These are phyloP conservation scores for Tephrocybe sp. DNA, from an alignment of 768 basidiomycete genomes.

Conservation along the genomic window DNA sequence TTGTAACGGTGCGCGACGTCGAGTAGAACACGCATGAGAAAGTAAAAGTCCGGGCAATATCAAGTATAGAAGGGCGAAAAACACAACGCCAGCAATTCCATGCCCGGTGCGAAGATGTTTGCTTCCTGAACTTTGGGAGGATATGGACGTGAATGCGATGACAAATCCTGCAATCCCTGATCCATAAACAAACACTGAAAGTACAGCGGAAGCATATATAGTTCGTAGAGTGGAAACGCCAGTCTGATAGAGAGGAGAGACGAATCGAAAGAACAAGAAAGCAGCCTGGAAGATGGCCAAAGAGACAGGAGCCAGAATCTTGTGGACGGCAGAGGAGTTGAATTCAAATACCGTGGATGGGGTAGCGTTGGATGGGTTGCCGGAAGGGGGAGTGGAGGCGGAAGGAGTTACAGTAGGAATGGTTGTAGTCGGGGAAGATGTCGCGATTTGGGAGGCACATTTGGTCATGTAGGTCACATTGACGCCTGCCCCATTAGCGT, in stretches of 20 bases:
- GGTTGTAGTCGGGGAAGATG: constrained; percentile 21
- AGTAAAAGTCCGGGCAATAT: constrained; percentile 45
- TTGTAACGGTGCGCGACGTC: constrained; percentile 1
- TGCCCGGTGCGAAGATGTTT: constrained; percentile 57
- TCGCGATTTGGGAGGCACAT: constrained; percentile 48
- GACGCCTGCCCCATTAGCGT: constrained; percentile 71
- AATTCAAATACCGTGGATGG: constrained; percentile 17
- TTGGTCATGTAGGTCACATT: constrained; percentile 53
- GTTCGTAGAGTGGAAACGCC: not conserved
- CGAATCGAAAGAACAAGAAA: constrained; percentile 35
- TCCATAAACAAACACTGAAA: constrained; percentile 48
- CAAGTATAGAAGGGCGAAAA: constrained; percentile 63
- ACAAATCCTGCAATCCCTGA: constrained; percentile 64
- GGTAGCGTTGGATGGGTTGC: constrained; percentile 23
- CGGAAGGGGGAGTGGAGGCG: not conserved
- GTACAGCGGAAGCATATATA: constrained; percentile 24
- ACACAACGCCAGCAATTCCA: constrained; percentile 61
- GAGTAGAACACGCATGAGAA: constrained; percentile 16
- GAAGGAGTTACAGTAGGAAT: not conserved
- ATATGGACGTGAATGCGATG: constrained; percentile 61
- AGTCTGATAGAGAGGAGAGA: constrained; percentile 17
- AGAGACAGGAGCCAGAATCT: constrained; percentile 45
- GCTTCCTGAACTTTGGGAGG: constrained; percentile 26
- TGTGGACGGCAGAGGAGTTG: constrained; percentile 44
- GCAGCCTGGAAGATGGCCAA: constrained; percentile 36